phyloP scores from a whole-genome alignment of 495 filamentous ascomycete species.

The Neurospora hispaniola region DNA sequence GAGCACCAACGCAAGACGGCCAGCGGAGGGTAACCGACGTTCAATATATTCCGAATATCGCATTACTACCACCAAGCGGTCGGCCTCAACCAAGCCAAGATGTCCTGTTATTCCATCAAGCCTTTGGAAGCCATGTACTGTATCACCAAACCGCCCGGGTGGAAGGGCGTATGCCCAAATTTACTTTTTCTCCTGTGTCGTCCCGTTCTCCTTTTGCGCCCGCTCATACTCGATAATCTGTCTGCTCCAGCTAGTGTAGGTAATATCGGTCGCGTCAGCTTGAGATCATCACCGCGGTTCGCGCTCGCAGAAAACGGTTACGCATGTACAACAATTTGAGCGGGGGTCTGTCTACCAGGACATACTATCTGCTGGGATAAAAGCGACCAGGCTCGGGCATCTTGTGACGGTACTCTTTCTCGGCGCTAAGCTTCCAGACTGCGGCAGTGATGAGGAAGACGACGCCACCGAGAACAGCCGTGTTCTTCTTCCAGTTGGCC shows the following conservation, averaged over 20 bases:
- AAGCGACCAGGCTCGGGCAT: constrained; percentile 85
- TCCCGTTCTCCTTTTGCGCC: constrained; percentile 42
- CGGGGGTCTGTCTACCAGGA: constrained; percentile 12
- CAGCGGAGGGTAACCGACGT: background rate
- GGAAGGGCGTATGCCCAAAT: background rate
- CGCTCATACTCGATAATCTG: constrained; percentile 85
- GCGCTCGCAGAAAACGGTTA: background rate
- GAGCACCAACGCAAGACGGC: background rate
- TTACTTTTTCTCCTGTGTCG: constrained; percentile 9
- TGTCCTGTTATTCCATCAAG: background rate
- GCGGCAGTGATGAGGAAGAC: constrained; percentile 65
- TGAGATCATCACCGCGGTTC: background rate
- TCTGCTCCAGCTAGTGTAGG: constrained; percentile 64
- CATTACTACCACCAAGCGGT: background rate
- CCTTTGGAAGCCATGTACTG: background rate
- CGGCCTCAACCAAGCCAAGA: background rate
- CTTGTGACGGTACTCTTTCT: constrained; percentile 64
- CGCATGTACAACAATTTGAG: background rate
- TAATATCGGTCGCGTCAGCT: constrained; percentile 1
- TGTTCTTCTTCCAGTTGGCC: constrained; percentile 89
- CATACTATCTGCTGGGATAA: constrained; percentile 93
- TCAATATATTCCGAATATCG: background rate
- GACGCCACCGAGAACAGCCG: constrained; percentile 64
- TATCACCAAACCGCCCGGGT: background rate
- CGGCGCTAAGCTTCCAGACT: constrained; percentile 71